Percentiles rank a stretch among this genome's conserved stretches.
Evolutionary conservation across 768 basidiomycete genomes (phyloP).

Genomic region (Boletales sp.): DNA sequence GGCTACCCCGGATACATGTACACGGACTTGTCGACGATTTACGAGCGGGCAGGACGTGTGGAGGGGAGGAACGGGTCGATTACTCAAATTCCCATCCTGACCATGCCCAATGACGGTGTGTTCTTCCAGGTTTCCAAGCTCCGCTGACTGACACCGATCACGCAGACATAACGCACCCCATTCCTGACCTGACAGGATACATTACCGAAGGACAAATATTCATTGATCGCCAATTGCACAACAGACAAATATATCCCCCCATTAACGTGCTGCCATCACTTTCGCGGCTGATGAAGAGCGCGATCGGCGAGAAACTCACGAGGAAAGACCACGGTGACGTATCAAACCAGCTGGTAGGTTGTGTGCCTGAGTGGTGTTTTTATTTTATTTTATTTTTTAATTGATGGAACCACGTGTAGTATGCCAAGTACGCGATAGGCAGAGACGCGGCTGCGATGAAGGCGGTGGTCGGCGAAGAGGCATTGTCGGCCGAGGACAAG

Average conservation of each 20-base stretch:
- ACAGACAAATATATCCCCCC: slow-evolving; percentile 96
- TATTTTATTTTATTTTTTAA: not conserved
- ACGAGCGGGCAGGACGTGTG: slow-evolving; percentile 98
- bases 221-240: slow-evolving; percentile 95
- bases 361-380: slow-evolving; percentile 18
- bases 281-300: slow-evolving; percentile 99
- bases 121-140: slow-evolving; percentile 17
- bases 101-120: slow-evolving; percentile 99
- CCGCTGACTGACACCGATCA: slow-evolving; percentile 23
- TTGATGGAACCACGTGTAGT: slow-evolving; percentile 45
- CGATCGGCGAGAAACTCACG: slow-evolving; percentile 96
- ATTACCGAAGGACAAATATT: slow-evolving; percentile 99
- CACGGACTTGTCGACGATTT: slow-evolving; percentile 98
- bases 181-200: slow-evolving; percentile 98
- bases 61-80: slow-evolving; percentile 98
- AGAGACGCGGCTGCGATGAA: slow-evolving; percentile 98
- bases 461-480: slow-evolving; percentile 98
- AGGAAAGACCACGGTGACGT: slow-evolving; percentile 99
- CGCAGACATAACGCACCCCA: slow-evolving; percentile 99
- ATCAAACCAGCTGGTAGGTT: slow-evolving; percentile 90
- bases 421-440: slow-evolving; percentile 97
- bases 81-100: slow-evolving; percentile 98
- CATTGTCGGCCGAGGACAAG: slow-evolving; percentile 92
- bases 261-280: slow-evolving; percentile 99
- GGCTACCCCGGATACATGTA: slow-evolving; percentile 99